Evolutionary conservation across 768 basidiomycete species (phyloP), one percentile per base, ranked within the genome.

Genomic region (Pleurotus platypus): DNA sequence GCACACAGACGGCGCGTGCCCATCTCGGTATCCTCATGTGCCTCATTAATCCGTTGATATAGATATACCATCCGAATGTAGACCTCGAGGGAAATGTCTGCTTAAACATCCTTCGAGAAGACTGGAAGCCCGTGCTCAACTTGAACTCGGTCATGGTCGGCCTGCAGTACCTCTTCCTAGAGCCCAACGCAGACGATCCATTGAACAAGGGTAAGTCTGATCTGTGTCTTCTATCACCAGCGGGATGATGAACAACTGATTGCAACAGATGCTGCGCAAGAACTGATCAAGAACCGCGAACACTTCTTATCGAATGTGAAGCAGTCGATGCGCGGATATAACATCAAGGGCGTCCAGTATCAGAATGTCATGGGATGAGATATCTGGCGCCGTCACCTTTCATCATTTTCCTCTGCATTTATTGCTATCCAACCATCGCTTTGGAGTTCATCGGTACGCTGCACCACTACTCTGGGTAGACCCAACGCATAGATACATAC

Each of bases 61-160:
- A 98, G 96, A 98, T 98, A 68, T 99, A 99, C 71, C 97, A 99
- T 70, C 97, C 97, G 0, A 99, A 99, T 67, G 89, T 99, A 53
- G 97, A 99, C 71, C 82, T 97, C 38, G 94, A 98, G 69, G 97
- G 97, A 46, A 98, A 98, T 64, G 96, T 99, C 46, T 99, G 97
- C 77, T 72, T 99, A 64, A 98, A 98, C 74, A 98, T 98, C 69
- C 82, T 98, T 58, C 86, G 97, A 69, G 97, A 99, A 77, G 97
- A 99, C 75, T 99, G 97, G 97, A 99, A 99, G 68, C 97, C 97
- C 4, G 97, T 99, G 2, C 78, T 99, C 45, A 98, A 98, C 72
- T 79, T 99, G 53, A 98, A 94, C 70, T 92, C 95, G 27, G 93
- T 99, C 61, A 96, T 98, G 93, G 92, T 98, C 58, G 97, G 97